Percentiles rank a stretch among this genome's conserved stretches.
phyloP scores from a whole-genome alignment of 2,329 filamentous ascomycete species.

The Fusarium begoniae region DNA sequence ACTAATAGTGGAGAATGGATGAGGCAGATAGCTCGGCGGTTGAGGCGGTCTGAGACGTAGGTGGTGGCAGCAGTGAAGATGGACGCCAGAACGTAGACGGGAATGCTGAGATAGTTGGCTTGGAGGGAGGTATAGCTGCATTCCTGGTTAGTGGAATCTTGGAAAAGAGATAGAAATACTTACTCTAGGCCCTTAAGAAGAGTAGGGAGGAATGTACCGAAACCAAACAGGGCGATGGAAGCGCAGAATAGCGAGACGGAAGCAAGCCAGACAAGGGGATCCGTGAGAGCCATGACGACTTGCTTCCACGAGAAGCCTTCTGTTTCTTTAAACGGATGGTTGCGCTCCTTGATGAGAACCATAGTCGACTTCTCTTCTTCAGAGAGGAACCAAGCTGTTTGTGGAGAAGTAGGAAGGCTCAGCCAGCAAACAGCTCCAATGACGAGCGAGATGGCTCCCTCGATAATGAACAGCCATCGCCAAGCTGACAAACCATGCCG shows the following conservation, averaged over 20 bases:
- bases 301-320: slow-evolving; percentile 37
- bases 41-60: slow-evolving; percentile 38
- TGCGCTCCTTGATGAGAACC: slow-evolving; percentile 30
- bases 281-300: slow-evolving; percentile 34
- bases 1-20: slow-evolving; percentile 33
- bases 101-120: slow-evolving; percentile 50
- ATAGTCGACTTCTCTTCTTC: slow-evolving; percentile 50
- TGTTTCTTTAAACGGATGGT: neutral
- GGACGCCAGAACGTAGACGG: slow-evolving; percentile 44
- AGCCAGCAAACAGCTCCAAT: slow-evolving; percentile 47
- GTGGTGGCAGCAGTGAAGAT: slow-evolving; percentile 25
- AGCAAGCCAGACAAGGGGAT: slow-evolving; percentile 46
- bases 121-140: slow-evolving; percentile 37
- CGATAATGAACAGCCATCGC: slow-evolving; percentile 61
- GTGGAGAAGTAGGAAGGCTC: slow-evolving; percentile 57
- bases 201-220: slow-evolving; percentile 49
- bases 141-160: neutral
- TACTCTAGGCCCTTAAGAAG: slow-evolving; percentile 49
- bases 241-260: slow-evolving; percentile 22
- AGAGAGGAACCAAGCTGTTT: slow-evolving; percentile 55
- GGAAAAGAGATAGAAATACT: neutral
- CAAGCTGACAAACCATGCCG: slow-evolving; percentile 57
- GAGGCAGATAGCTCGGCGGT: slow-evolving; percentile 35
- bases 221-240: slow-evolving; percentile 47
- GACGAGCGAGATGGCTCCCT: slow-evolving; percentile 50